Base-by-base conservation (phyloP, 768 basidiomycete species). In the Ramaria sp. region DNA sequence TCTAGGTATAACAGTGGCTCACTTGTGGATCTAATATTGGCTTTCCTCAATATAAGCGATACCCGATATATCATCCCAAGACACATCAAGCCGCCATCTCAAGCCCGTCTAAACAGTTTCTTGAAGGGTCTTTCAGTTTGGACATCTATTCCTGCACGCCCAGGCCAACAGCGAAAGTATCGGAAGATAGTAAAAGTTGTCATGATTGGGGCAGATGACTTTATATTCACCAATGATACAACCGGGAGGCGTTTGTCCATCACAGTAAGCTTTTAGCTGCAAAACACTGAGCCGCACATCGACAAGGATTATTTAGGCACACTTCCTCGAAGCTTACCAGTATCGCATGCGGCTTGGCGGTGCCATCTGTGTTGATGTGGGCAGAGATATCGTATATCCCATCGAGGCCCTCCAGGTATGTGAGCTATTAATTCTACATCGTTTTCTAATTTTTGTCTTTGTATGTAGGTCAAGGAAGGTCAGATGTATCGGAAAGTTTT, bases 401-500 rank as follows among this genome's bases (percentile, higher is more conserved):
- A 68, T 74, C 0, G 79, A 83, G 55, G 56, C 78, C 0, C 79
- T 55, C n/a, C 8, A 45, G 3, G 53, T 55, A 47, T 0, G 43
- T n/a, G 7, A 6, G 9, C 25, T 24, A 30, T 30, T 37, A n/a
- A 34, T 47, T 9, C 4, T 42, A 44, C 18, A 18, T 34, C 10
- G 25, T 13, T 1, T 45, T 1, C n/a, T 28, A 15, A 25, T 1
- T 8, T 18, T 32, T 20, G 16, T 32, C 12, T 20, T 18, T 5
- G 22, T 6, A 24, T 10, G 12, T 24, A 58, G 0, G 57, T 83
- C 10, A 59, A 70, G 3, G 67, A 70, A 0, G 72, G 77, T 1
- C 81, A 83, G 51, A 60, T 79, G 0, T 81, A 70, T 59, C 75
- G 64, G 50, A 68, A 70, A 49, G 73, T 67, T 55, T 56, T 81